phyloP scores from a whole-genome alignment of 352 stramenopile genomes.

The Pythium phragmitis region DNA sequence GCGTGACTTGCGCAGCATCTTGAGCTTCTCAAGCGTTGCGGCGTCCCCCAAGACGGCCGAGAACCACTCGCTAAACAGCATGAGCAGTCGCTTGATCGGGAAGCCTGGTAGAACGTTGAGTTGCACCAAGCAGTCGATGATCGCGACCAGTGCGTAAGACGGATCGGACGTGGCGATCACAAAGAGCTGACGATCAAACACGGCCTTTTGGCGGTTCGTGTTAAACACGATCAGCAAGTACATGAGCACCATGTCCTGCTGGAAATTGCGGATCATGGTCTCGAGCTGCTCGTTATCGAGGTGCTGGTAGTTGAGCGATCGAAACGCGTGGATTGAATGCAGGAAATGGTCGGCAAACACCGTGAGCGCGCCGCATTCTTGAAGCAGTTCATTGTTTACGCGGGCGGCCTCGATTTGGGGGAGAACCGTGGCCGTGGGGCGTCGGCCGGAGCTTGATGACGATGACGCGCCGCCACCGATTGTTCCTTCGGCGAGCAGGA shows the following conservation, averaged over 20 bases:
- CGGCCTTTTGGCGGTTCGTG: conserved; percentile 51
- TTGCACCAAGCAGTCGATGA: conserved; percentile 72
- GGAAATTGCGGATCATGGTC: conserved; percentile 56
- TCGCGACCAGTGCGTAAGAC: conserved; percentile 58
- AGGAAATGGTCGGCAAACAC: conserved; percentile 66
- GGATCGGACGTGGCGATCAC: conserved; percentile 56
- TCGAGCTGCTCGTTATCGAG: conserved; percentile 70
- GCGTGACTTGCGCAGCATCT: conserved; percentile 39
- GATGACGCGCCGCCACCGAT: conserved; percentile 16
- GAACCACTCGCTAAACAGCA: conserved; percentile 77
- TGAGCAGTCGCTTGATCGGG: conserved; percentile 72
- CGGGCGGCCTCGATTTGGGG: conserved; percentile 54
- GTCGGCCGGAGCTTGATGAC: not conserved
- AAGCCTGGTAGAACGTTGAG: conserved; percentile 73
- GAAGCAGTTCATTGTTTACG: conserved; percentile 69
- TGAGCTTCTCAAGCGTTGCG: conserved; percentile 52
- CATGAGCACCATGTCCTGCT: conserved; percentile 78
- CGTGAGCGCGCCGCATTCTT: conserved; percentile 64
- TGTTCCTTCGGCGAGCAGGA: conserved; percentile 60
- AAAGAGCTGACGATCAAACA: conserved; percentile 73
- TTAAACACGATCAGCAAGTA: conserved; percentile 81
- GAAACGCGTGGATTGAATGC: conserved; percentile 65
- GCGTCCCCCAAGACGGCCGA: conserved; percentile 51
- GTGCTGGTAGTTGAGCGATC: conserved; percentile 70
- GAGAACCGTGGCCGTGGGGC: conserved; percentile 26